Evolutionary conservation across 1,284 basidiomycete genomes (phyloP).

Genomic region (Mycena citricolor): DNA sequence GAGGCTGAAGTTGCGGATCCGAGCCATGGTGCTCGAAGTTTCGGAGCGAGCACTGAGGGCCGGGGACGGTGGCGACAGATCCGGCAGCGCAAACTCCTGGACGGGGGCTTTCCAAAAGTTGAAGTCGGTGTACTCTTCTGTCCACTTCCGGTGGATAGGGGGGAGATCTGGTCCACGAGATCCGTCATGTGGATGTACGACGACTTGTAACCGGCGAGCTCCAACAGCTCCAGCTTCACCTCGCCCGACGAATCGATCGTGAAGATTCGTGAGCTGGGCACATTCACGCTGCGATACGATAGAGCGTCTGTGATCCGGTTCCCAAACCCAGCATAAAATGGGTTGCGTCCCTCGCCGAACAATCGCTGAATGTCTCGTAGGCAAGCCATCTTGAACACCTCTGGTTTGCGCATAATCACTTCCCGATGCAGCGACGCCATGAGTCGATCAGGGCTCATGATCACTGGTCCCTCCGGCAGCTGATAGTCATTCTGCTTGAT

Average conservation of each 20-base stretch:
- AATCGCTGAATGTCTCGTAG: conserved; percentile 93
- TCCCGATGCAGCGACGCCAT: conserved; percentile 96
- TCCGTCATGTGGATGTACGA: conserved; percentile 99
- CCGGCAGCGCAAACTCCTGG: conserved; percentile 80
- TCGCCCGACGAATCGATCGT: conserved; percentile 96
- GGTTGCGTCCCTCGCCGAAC: conserved; percentile 78
- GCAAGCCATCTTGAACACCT: conserved; percentile 99
- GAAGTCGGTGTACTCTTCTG: conserved; percentile 94
- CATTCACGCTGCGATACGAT: conserved; percentile 93
- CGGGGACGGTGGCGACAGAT: conserved; percentile 89
- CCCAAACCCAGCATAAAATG: conserved; percentile 98
- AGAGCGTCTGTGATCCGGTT: conserved; percentile 98
- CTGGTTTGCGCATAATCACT: conserved; percentile 98
- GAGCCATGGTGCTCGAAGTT: conserved; percentile 72
- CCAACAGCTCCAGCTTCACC: conserved; percentile 96
- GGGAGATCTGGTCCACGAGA: conserved; percentile 99
- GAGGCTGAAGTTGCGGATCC: conserved; percentile 80
- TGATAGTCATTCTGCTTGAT: conserved; percentile 96
- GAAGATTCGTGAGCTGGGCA: conserved; percentile 94
- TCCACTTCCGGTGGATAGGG: conserved; percentile 87
- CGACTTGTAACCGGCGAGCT: conserved; percentile 95
- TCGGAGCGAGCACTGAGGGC: conserved; percentile 91
- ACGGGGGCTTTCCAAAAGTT: conserved; percentile 92
- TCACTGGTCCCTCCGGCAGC: conserved; percentile 96
- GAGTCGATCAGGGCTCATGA: conserved; percentile 97